Conservation (phyloP, 352 stramenopile species). For the Peronospora farinosa region DNA sequence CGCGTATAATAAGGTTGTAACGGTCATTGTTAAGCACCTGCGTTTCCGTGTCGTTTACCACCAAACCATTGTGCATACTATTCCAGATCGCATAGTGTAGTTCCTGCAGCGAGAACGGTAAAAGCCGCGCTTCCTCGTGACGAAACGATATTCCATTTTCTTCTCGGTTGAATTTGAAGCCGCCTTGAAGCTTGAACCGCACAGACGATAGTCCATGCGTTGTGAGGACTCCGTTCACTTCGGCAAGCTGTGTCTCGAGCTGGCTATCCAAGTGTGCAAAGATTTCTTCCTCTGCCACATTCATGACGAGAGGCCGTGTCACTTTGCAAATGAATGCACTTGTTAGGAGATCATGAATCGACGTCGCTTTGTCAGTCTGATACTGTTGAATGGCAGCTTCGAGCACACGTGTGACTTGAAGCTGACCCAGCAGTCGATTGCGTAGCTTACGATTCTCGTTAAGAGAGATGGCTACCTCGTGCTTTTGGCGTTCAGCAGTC, state of each 20-base stretch:
- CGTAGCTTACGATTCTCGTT: conserved; percentile 21
- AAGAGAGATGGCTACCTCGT: conserved; percentile 11
- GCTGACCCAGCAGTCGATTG: conserved; percentile 18
- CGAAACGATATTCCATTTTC: conserved; percentile 19
- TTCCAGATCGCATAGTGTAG: conserved; percentile 21
- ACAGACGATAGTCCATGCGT: conserved; percentile 20
- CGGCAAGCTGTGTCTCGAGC: conserved; percentile 12
- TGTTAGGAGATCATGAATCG: not conserved
- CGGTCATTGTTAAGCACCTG: conserved; percentile 13
- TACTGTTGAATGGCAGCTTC: conserved; percentile 26
- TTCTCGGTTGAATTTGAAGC: conserved; percentile 25
- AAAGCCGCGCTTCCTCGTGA: conserved; percentile 19
- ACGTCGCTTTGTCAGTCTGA: conserved; percentile 7
- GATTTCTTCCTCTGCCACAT: conserved; percentile 10
- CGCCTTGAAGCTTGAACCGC: conserved; percentile 7
- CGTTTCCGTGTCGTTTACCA: conserved; percentile 1
- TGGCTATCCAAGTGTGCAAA: conserved; percentile 20
- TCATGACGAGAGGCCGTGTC: not conserved
- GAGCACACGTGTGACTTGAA: conserved; percentile 18
- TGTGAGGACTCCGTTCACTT: conserved; percentile 15
- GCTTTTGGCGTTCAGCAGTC: conserved; percentile 17
- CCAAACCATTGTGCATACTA: conserved; percentile 10
- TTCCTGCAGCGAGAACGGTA: conserved; percentile 17
- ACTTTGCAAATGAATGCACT: not conserved
- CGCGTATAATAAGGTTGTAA: conserved; percentile 20